Base-by-base conservation (phyloP, 1,284 basidiomycete species). In the Termitomyces sp. region DNA sequence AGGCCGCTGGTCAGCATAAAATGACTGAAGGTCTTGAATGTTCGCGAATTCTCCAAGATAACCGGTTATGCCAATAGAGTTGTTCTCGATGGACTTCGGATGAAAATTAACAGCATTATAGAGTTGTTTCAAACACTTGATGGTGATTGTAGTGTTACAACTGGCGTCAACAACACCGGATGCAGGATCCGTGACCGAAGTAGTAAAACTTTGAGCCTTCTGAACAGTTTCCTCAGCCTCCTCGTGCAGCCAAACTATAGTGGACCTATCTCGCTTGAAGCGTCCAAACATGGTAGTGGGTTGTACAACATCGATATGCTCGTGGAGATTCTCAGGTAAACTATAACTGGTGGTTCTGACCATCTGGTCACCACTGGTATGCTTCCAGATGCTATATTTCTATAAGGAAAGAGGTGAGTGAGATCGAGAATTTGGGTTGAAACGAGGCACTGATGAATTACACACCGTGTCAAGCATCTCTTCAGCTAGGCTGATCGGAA, bases 241-340 rank as follows among this genome's bases (percentile, higher is more conserved):
- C 47, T 64, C 66, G 21, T 66, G 63, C 12, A 61, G 56, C 54
- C 59, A 55, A 39, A 54, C 46, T 15, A 61, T 60, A 10, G 59
- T 62, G 10, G 61, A 59, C 19, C 49, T 58, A 24, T 55, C 52
- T n/a, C 57, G 68, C 55, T 70, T 77, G 61, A 78, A 74, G 39
- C 78, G 77, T 44, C 77, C 74, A 65, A 90, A 91, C 68, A 84
- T 77, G 0, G 86, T 88, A 0, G 89, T 91, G 0, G 89, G 89
- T 58, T 88, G 84, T 34, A 90, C 74, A 36, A 90, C 68, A 46
- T 90, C 86, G 42, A 90, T 66, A 62, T 90, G 87, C 2, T 72
- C 68, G 59, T 84, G 76, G 26, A 92, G 66, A 55, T 77, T 59
- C 52, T 73, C 74, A 0, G 89, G 89, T 7, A 92, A 71, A 62